Evolutionary conservation across 805 yeast genomes (phyloP), one percentile per base, ranked within the genome.

Genomic region (Monosporozyma siamensis): DNA sequence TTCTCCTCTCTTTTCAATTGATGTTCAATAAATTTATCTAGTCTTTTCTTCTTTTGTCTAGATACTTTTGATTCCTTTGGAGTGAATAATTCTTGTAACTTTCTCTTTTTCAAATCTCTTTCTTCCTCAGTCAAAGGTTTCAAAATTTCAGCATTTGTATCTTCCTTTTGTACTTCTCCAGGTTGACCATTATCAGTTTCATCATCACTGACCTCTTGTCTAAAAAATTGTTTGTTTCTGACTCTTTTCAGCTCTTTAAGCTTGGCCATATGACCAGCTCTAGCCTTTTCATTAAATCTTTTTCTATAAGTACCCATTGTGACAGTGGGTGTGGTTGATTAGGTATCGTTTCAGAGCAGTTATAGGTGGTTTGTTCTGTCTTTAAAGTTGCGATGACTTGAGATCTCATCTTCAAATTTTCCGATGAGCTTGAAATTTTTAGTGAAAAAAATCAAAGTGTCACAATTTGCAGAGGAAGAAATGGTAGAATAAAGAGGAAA

Each of bases 1-100:
- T 84, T 84, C 64, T 90, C 97, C 59, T 90, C 95, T 56, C 94
- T 69, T 54, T 82, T 82, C 52, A 88, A 57, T 59, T 88, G 96
- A 64, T 85, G 95, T 45, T 88, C 95, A 30, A 90, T 87, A 61
- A 87, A 90, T 62, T 90, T 90, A 48, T 90, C 97, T 35, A 90
- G 65, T 44, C 97, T 66, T 83, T 77, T 74, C 69, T 71, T 75
- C 67, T 90, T 82, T 39, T 81, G 73, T 39, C 77, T 68, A 0
- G 89, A 78, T 29, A 84, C 62, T 55, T 87, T 87, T 11, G 79
- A 56, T 45, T 85, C 90, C 42, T 74, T 68, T 35, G 85, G 80
- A 22, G 70, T 61, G 43, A 82, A 67, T 6, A 78, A 61, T 22
- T 76, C 72, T 45, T 79, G 76, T 38, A 89, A 56, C 48, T 74